Base-by-base conservation (phyloP, 352 stramenopile species). In the Paralagenidium karlingii region DNA sequence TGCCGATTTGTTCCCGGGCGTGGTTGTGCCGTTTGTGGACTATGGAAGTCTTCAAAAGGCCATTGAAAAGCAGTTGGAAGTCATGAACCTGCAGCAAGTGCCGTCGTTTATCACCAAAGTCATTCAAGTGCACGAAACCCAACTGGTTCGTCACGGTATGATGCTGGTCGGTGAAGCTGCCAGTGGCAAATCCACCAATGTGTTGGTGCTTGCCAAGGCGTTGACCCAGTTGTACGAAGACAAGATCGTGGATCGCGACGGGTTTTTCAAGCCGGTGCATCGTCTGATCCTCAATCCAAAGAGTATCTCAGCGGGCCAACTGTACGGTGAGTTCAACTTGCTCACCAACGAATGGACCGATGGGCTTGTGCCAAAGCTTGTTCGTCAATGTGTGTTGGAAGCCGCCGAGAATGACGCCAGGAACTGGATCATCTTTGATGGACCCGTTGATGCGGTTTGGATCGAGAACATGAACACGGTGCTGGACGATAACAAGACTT, bases 301-400 rank as follows among this genome's bases (percentile, higher is more conserved):
- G 58, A 94, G 78, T 24, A 97, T 98, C 44, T 97, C 87, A 0
- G 94, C 94, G n/a, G 91, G 88, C 3, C 86, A 97, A 40, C 55
- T 97, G 3, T 96, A 97, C 40, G 86, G 87, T 6, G 83, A 97
- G 42, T 97, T 97, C 47, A 96, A 96, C 43, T 42, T 86, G 25
- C 51, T 97, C 12, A 97, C 92, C 0, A 94, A 93, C 29, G 91
- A 98, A 45, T 98, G 91, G 91, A 92, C 82, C 7, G 90, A 98
- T 28, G 82, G 81, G 9, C 58, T 95, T 3, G 89, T 96, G 2
- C 87, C 89, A 0, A 94, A 94, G 29, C 75, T 97, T 15, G 93
- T 97, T 39, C 80, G 82, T 3, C 77, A 94, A 40, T 91, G 75
- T 31, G 75, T 93, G 1, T 57, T 74, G 13, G 77, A 87, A 49